These are phyloP conservation scores for Puccinia polysora DNA, from an alignment of 1,284 basidiomycete species.

Conservation along the genomic window DNA sequence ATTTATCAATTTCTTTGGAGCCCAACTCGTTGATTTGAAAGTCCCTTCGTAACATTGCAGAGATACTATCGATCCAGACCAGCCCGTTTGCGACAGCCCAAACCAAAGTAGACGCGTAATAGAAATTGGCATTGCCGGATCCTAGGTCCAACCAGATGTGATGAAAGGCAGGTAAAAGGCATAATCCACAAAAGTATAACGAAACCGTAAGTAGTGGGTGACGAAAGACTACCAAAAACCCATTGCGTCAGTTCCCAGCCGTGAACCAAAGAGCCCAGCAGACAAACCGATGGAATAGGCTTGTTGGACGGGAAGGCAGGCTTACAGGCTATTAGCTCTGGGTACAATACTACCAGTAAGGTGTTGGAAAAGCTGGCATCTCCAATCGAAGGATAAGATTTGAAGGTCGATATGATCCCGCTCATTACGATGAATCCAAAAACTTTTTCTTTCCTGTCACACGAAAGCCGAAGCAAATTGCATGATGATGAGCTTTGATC, in stretches of 20 bases:
- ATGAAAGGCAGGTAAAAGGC: slow-evolving; percentile 85
- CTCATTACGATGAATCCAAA: slow-evolving; percentile 72
- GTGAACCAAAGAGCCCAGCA: not conserved
- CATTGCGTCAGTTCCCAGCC: no score
- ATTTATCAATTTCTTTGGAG: slow-evolving; percentile 8
- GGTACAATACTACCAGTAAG: slow-evolving; percentile 70
- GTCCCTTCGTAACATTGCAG: slow-evolving; percentile 69
- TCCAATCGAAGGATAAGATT: slow-evolving; percentile 83
- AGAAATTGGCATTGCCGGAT: slow-evolving; percentile 96
- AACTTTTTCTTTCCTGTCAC: slow-evolving; percentile 70
- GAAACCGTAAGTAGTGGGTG: slow-evolving; percentile 80
- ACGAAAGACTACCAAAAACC: slow-evolving; percentile 63
- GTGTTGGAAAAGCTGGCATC: slow-evolving; percentile 81
- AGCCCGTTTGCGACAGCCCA: slow-evolving; percentile 81
- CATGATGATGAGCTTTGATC: not conserved
- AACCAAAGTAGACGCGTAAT: slow-evolving; percentile 90
- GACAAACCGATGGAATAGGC: slow-evolving; percentile 9
- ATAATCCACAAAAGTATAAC: slow-evolving; percentile 74
- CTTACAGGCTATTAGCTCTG: slow-evolving; percentile 76
- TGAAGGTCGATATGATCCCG: slow-evolving; percentile 78
- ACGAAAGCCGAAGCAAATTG: not conserved
- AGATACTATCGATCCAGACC: slow-evolving; percentile 73
- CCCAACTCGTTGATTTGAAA: slow-evolving; percentile 51
- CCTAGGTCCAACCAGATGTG: slow-evolving; percentile 86
- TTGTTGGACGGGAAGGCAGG: slow-evolving; percentile 44